These are phyloP conservation scores for Uncinocarpus reesii DNA, from an alignment of 2,329 filamentous ascomycete species.

Conservation along the genomic window DNA sequence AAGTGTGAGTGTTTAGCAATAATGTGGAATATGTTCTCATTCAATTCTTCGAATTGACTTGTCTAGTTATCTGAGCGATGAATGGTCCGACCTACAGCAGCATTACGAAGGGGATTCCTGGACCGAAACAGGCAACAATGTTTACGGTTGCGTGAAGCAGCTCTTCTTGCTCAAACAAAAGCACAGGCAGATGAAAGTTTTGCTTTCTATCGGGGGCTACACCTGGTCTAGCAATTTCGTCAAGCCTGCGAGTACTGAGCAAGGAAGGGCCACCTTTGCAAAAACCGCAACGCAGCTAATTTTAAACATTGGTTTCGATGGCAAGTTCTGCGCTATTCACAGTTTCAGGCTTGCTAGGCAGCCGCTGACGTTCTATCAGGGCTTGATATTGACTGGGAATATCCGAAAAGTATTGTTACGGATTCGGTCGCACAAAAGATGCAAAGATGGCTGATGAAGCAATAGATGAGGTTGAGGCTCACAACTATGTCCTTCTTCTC, in stretches of 20 bases:
- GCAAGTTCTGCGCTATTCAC: no score
- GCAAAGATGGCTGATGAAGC: not conserved
- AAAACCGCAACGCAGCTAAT: slow-evolving; percentile 62
- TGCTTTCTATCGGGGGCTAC: slow-evolving; percentile 77
- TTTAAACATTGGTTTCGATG: slow-evolving; percentile 64
- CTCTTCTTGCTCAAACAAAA: slow-evolving; percentile 64
- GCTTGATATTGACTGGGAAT: slow-evolving; percentile 43
- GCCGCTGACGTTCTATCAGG: no score
- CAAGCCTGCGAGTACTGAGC: slow-evolving; percentile 52
- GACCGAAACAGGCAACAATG: slow-evolving; percentile 61
- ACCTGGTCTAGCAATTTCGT: slow-evolving; percentile 70
- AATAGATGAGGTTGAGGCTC: slow-evolving; percentile 34
- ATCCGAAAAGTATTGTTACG: slow-evolving; percentile 29
- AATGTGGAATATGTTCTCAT: no score
- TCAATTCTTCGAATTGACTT: no score
- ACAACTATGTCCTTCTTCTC: slow-evolving; percentile 37
- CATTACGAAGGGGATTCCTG: slow-evolving; percentile 57
- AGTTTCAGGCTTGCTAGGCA: no score
- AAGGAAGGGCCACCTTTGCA: slow-evolving; percentile 57
- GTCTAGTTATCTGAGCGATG: slow-evolving; percentile 58
- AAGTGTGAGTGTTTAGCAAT: no score
- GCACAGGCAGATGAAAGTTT: slow-evolving; percentile 64
- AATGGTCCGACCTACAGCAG: slow-evolving; percentile 58
- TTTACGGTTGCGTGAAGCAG: slow-evolving; percentile 69
- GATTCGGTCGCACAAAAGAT: not conserved